These are phyloP conservation scores for Dendrobium officinale DNA, from an alignment of 106 monocot genomes.

Conservation along the genomic window DNA sequence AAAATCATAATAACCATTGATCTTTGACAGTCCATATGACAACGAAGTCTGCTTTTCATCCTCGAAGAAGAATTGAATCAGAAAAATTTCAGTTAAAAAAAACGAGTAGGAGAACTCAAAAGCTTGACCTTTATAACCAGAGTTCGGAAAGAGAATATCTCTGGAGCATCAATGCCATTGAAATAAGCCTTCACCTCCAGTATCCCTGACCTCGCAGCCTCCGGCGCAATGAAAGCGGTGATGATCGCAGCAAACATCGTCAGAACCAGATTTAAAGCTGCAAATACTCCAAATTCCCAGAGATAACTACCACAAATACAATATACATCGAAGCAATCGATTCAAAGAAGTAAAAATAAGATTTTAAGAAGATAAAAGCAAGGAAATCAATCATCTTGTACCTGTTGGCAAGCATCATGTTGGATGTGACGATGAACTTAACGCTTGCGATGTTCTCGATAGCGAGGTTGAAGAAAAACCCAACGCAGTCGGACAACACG, in stretches of 20 bases:
- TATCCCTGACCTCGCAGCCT: conserved; percentile 70
- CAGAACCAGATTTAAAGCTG: conserved; percentile 44
- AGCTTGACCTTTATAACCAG: conserved; percentile 55
- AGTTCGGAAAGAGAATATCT: conserved; percentile 44
- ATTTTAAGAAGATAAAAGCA: background rate
- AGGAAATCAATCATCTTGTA: background rate
- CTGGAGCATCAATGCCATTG: conserved; percentile 77
- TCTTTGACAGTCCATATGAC: background rate
- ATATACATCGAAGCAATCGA: background rate
- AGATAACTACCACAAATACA: conserved; percentile 20
- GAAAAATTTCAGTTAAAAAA: background rate
- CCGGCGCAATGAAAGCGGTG: conserved; percentile 52
- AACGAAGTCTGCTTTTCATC: background rate
- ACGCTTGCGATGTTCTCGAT: too few species aligned
- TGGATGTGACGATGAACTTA: too few species aligned
- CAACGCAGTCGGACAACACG: too few species aligned
- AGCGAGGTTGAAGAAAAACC: too few species aligned
- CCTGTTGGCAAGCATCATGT: too few species aligned
- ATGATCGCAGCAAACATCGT: conserved; percentile 49
- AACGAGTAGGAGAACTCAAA: background rate
- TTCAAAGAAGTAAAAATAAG: background rate
- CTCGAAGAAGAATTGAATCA: too few species aligned
- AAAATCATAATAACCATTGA: background rate
- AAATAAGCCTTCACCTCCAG: conserved; percentile 83
- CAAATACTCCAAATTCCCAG: conserved; percentile 45